phyloP scores from a whole-genome alignment of 805 yeast genomes.

The Nakazawaea pomicola region DNA sequence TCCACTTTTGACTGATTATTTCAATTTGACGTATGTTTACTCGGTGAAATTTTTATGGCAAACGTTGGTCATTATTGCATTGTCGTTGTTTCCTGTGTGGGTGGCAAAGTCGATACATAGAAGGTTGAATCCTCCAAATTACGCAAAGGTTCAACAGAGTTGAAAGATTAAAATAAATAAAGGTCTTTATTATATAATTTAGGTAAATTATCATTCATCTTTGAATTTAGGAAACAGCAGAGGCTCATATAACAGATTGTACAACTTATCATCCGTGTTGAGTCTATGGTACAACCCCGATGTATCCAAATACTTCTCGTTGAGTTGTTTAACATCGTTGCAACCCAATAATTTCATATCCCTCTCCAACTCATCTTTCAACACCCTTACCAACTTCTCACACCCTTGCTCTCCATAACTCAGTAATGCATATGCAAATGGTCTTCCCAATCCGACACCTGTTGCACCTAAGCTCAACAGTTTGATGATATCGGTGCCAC shows the following conservation, averaged over 20 bases:
- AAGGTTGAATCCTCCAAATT: conserved; percentile 84
- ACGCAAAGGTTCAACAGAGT: conserved; percentile 91
- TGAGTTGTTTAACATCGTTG: conserved; percentile 20
- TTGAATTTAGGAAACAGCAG: conserved; percentile 50
- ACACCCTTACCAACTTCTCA: conserved; percentile 20
- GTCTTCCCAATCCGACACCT: conserved; percentile 34
- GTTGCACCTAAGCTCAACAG: conserved; percentile 75
- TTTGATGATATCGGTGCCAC: conserved; percentile 74
- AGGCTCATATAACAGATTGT: conserved; percentile 50
- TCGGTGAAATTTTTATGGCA: conserved; percentile 67
- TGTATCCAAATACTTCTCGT: conserved; percentile 28
- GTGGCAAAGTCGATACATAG: conserved; percentile 69
- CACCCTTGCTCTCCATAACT: conserved; percentile 43
- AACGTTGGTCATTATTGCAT: conserved; percentile 50
- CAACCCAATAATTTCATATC: conserved; percentile 28
- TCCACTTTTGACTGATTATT: conserved; percentile 87
- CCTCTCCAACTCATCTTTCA: conserved; percentile 22
- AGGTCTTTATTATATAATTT: too few species aligned
- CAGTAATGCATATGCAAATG: conserved; percentile 40
- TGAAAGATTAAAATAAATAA: conserved; percentile 17
- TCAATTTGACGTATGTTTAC: conserved; percentile 59
- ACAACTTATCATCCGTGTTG: conserved; percentile 47
- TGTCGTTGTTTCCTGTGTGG: conserved; percentile 90
- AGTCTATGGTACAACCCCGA: conserved; percentile 21
- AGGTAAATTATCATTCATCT: too few species aligned